These are phyloP conservation scores for Calophaca sinica DNA, from an alignment of 306 rosid genomes.

Conservation along the genomic window DNA sequence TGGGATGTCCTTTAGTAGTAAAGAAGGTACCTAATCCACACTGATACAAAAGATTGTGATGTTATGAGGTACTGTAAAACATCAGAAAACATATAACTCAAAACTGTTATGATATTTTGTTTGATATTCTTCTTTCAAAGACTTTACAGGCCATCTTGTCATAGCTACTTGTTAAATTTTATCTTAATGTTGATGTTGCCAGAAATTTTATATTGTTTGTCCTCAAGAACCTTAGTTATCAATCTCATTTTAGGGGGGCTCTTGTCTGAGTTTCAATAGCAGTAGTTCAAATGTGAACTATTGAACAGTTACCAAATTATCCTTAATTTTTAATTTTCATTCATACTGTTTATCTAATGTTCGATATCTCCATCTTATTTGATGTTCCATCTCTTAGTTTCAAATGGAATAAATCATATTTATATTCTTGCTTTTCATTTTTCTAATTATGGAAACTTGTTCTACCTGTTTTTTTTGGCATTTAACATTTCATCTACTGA, in stretches of 20 bases:
- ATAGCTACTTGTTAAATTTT: neutral
- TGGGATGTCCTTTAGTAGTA: constrained; percentile 2
- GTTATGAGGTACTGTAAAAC: constrained; percentile 24
- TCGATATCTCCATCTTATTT: constrained; percentile 27
- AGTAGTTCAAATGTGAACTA: constrained; percentile 34
- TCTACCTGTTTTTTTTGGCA: constrained; percentile 16
- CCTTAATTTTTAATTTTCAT: neutral
- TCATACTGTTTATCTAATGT: constrained; percentile 15
- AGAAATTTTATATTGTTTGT: neutral
- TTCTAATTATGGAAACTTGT: constrained; percentile 4
- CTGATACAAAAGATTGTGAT: neutral
- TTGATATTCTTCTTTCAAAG: neutral
- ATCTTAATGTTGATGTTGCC: constrained; percentile 21
- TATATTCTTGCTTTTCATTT: neutral
- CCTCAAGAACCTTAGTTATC: neutral
- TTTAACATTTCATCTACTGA: constrained; percentile 28
- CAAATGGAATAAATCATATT: constrained; percentile 31
- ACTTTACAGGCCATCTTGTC: constrained; percentile 1
- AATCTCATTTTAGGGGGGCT: constrained; percentile 10
- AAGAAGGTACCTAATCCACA: constrained; percentile 16
- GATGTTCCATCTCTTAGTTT: constrained; percentile 38
- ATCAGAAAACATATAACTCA: constrained; percentile 11
- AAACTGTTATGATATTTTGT: neutral
- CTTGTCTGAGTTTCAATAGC: constrained; percentile 15
- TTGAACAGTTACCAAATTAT: too few species aligned